Percentiles rank a stretch among this genome's conserved stretches.
These are phyloP conservation scores for Cenococcum geophilum DNA, from an alignment of 495 filamentous ascomycete species.

Conservation along the genomic window DNA sequence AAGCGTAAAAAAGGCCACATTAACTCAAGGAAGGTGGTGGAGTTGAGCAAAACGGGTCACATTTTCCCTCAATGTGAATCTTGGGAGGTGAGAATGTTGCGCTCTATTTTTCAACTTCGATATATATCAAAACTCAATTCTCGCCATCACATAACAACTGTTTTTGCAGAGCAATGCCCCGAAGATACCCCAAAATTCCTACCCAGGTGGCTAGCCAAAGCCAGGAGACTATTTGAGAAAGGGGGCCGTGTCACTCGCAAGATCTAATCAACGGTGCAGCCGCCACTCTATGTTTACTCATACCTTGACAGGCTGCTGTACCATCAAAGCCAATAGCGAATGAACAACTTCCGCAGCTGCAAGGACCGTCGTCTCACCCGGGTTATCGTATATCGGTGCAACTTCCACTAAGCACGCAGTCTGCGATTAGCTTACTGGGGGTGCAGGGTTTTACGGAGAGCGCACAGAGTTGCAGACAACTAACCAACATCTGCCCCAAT, in stretches of 20 bases:
- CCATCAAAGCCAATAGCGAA: slow-evolving; percentile 41
- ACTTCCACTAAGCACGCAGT: slow-evolving; percentile 41
- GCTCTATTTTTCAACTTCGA: too few relatives aligned
- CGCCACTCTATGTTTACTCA: background rate
- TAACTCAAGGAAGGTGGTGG: too few relatives aligned
- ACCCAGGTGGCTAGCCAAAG: too few relatives aligned
- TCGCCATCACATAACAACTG: too few relatives aligned
- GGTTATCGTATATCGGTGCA: slow-evolving; percentile 46
- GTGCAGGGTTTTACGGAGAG: background rate
- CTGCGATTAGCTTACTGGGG: background rate
- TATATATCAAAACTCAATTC: too few relatives aligned
- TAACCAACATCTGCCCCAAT: slow-evolving; percentile 40
- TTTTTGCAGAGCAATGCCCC: too few relatives aligned
- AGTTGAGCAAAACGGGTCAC: too few relatives aligned
- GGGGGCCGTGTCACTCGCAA: background rate
- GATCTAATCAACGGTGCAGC: background rate
- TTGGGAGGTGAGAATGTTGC: too few relatives aligned
- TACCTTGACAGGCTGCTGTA: slow-evolving; percentile 38
- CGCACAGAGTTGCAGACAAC: slow-evolving; percentile 10
- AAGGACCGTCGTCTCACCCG: slow-evolving; percentile 45
- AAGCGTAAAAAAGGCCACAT: too few relatives aligned
- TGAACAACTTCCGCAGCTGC: slow-evolving; percentile 45
- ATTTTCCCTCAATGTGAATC: too few relatives aligned
- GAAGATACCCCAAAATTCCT: too few relatives aligned
- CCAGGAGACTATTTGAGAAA: background rate